Evolutionary conservation across 352 stramenopile species (phyloP), one percentile per base, ranked within the genome.

Genomic region (Phytophthora pistaciae): DNA sequence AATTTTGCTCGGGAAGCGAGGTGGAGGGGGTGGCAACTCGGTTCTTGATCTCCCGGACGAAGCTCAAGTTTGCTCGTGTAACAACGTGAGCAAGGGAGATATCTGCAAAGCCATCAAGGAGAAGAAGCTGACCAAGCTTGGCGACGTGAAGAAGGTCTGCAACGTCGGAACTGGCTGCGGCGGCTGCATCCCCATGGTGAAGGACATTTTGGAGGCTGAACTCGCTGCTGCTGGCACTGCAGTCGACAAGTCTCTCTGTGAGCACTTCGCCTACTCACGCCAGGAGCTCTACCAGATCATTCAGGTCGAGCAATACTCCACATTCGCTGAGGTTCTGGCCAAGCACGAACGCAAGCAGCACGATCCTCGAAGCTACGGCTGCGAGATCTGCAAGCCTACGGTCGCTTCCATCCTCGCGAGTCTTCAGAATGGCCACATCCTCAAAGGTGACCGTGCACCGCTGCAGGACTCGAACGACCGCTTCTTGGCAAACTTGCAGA

Each of bases 401-500:
- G 72, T 98, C 38, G 91, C 85, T 21, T 97, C 83, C 8, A 98
- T 98, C 68, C 82, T 98, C 23, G 91, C 94, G 7, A 97, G 91
- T 55, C 78, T 97, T 29, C 83, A 91, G 68, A 98, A 98, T 70
- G 82, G 90, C 18, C 88, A 92, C 33, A 77, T 97, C 52, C 85
- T 98, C 57, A 71, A 94, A 57, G 88, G 88, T 46, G 82, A 91
- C 36, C 81, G 87, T 16, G 89, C 91, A 56, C 77, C 81, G 6
- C 82, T 98, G 5, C 93, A 97, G 74, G 94, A 98, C 73, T 97
- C 94, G 38, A 98, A 98, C 75, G 94, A 98, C 72, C 87, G 94
- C 36, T 89, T 95, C 65, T 69, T 98, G 31, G 94, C 90, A 36
- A 98, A 98, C 68, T 94, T 98, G 79, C 94, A 98, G 78, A 90